These are phyloP conservation scores for Exserohilum rostratum DNA, from an alignment of 2,329 filamentous ascomycete genomes.

Conservation along the genomic window DNA sequence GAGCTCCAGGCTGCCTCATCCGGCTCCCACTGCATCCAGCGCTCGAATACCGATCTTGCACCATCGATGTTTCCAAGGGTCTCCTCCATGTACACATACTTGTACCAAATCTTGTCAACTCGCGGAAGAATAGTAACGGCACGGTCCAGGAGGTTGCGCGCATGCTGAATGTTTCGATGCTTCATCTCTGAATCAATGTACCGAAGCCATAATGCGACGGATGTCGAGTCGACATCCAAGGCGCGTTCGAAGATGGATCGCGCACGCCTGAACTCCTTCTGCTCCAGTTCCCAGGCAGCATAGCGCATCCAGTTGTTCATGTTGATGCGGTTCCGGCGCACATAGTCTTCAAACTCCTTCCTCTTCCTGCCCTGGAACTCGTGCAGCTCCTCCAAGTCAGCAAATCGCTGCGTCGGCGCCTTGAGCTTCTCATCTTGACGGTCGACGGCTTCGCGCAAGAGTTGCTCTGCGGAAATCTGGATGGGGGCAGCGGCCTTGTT, in stretches of 20 bases:
- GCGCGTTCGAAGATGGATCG: slow-evolving; percentile 94
- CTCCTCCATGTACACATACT: slow-evolving; percentile 99
- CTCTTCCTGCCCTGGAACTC: slow-evolving; percentile 96
- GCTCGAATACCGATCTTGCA: slow-evolving; percentile 90
- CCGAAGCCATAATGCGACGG: slow-evolving; percentile 84
- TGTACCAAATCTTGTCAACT: slow-evolving; percentile 98
- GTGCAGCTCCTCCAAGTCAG: slow-evolving; percentile 95
- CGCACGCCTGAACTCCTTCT: slow-evolving; percentile 93
- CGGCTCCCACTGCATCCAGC: slow-evolving; percentile 98
- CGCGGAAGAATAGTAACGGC: slow-evolving; percentile 91
- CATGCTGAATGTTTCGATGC: slow-evolving; percentile 78
- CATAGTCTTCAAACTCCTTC: slow-evolving; percentile 98
- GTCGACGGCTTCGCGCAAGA: slow-evolving; percentile 95
- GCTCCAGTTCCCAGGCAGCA: slow-evolving; percentile 95
- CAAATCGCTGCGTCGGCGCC: slow-evolving; percentile 91
- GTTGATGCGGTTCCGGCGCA: slow-evolving; percentile 89
- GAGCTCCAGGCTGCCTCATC: slow-evolving; percentile 94
- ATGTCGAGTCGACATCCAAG: slow-evolving; percentile 87
- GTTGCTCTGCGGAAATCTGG: slow-evolving; percentile 94
- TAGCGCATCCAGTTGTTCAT: slow-evolving; percentile 99
- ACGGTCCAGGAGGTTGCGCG: slow-evolving; percentile 89
- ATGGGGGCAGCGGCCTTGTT: slow-evolving; percentile 90
- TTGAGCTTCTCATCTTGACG: slow-evolving; percentile 87
- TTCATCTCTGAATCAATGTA: slow-evolving; percentile 99
- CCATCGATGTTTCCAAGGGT: slow-evolving; percentile 93